Percentiles rank a stretch among this genome's conserved stretches.
Conservation (phyloP, 73 alveolate genomes). For the Paramecium biaurelia region DNA sequence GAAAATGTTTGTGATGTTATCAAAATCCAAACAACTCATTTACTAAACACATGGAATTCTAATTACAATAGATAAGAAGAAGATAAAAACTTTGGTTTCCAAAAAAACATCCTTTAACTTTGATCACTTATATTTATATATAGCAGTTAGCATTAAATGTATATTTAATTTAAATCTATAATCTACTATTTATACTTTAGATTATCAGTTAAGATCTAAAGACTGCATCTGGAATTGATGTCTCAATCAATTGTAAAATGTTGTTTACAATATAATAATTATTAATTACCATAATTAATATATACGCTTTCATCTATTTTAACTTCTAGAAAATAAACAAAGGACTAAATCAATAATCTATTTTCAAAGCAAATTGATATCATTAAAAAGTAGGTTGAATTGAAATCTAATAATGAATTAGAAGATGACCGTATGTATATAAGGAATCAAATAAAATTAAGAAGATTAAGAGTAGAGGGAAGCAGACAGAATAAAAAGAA, state of each 20-base stretch:
- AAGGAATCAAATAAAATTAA: background rate
- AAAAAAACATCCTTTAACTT: background rate
- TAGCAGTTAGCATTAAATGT: no score
- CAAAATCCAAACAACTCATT: background rate
- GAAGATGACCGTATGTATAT: background rate
- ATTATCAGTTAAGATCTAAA: no score
- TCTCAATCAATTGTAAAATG: no score
- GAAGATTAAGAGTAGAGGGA: background rate
- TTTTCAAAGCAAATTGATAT: background rate
- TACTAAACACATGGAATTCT: background rate
- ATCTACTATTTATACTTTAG: no score
- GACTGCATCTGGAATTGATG: no score
- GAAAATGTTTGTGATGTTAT: background rate
- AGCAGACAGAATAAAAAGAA: slow-evolving; percentile 68
- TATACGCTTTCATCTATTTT: background rate
- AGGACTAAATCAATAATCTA: background rate
- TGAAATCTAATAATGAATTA: background rate
- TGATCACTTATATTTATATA: background rate
- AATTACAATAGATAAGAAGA: background rate
- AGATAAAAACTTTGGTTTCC: background rate
- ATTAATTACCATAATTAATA: slow-evolving; percentile 1
- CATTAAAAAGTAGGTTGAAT: background rate
- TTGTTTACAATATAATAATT: background rate
- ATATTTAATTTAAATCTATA: no score
- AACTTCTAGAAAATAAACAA: background rate